phyloP scores from a whole-genome alignment of 306 rosid genomes.

The Casuarina cunninghamiana region DNA sequence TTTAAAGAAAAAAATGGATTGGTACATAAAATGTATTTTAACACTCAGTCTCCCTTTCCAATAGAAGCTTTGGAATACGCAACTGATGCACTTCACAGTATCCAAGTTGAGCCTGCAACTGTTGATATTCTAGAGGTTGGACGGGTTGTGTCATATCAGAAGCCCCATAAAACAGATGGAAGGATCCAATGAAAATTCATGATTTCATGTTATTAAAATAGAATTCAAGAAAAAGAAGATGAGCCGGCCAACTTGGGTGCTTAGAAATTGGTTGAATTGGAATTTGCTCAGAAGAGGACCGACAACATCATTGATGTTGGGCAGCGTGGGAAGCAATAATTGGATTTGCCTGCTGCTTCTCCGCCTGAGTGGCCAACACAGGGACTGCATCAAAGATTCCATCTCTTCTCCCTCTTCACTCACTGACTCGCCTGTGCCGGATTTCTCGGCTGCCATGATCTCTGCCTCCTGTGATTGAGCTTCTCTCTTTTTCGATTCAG shows the following conservation, averaged over 20 bases:
- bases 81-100: too few species aligned
- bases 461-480: constrained; percentile 10
- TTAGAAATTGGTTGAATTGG: background rate
- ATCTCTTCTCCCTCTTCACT: background rate
- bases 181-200: background rate
- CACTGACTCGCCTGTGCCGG: constrained; percentile 13
- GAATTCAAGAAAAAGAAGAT: too few species aligned
- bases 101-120: too few species aligned
- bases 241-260: constrained; percentile 1
- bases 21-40: too few species aligned
- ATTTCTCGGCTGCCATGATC: constrained; percentile 32
- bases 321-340: constrained; percentile 39
- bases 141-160: too few species aligned
- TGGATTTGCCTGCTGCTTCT: constrained; percentile 18
- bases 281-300: background rate
- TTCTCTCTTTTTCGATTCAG: background rate
- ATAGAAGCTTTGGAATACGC: too few species aligned
- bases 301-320: constrained; percentile 39
- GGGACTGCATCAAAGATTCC: constrained; percentile 6
- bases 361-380: constrained; percentile 9
- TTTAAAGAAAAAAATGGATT: too few species aligned
- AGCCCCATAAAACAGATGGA: too few species aligned
- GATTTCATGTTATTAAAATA: background rate
- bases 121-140: too few species aligned
- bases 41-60: too few species aligned